These are phyloP conservation scores for Apiospora rasikravindrae DNA, from an alignment of 2,329 filamentous ascomycete species.

Conservation along the genomic window DNA sequence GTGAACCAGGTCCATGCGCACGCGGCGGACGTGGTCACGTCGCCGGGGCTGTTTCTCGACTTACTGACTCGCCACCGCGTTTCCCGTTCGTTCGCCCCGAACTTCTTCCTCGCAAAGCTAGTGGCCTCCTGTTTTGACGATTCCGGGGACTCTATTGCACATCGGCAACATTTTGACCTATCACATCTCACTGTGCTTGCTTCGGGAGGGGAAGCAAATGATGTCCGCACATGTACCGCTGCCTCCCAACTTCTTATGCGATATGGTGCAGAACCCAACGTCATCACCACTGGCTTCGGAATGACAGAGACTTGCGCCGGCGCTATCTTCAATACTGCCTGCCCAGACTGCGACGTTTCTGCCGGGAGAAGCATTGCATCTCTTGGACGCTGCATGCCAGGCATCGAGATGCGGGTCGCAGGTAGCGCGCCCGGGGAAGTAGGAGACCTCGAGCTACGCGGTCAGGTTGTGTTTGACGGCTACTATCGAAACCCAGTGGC, in stretches of 20 bases:
- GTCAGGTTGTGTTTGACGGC: too few species aligned
- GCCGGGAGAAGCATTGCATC: background rate
- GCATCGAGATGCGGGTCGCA: background rate
- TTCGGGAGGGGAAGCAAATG: slow-evolving; percentile 20
- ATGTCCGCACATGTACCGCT: slow-evolving; percentile 34
- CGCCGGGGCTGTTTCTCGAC: slow-evolving; percentile 43
- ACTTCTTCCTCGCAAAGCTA: slow-evolving; percentile 19
- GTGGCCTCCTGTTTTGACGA: background rate
- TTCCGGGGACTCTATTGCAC: too few species aligned
- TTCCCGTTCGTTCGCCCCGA: slow-evolving; percentile 42
- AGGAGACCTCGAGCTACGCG: slow-evolving; percentile 41
- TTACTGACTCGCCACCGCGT: slow-evolving; percentile 42
- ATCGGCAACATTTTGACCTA: background rate
- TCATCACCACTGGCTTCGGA: slow-evolving; percentile 50
- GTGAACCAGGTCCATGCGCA: slow-evolving; percentile 47
- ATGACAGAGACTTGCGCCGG: slow-evolving; percentile 62
- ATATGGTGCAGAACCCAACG: slow-evolving; percentile 38
- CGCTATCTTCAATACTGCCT: slow-evolving; percentile 45
- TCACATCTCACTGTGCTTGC: slow-evolving; percentile 14
- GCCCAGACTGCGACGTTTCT: too few species aligned
- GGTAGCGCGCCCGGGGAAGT: background rate
- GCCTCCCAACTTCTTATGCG: slow-evolving; percentile 36
- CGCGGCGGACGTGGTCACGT: slow-evolving; percentile 39
- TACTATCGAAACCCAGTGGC: slow-evolving; percentile 44
- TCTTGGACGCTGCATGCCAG: background rate